Conservation (phyloP, 768 basidiomycete species). For the Leccinum broughii region DNA sequence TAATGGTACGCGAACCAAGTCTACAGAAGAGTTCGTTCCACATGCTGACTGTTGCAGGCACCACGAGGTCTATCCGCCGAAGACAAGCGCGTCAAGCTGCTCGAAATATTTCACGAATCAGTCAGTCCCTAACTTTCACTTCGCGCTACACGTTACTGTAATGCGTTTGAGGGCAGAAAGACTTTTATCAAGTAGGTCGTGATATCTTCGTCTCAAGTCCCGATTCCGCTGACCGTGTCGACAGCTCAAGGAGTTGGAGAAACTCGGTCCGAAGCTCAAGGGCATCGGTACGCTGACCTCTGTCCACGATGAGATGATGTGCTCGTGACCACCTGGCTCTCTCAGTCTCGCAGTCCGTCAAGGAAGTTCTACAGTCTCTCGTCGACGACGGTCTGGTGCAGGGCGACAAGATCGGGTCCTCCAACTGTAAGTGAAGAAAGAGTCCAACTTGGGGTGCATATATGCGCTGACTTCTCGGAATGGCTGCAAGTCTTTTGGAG, state of each 20-base stretch:
- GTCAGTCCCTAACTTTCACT: conserved; percentile 37
- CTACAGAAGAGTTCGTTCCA: background rate
- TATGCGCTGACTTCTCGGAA: conserved; percentile 22
- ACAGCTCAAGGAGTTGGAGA: conserved; percentile 91
- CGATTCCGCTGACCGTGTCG: background rate
- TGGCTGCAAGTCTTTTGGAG: conserved; percentile 81
- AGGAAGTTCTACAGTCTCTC: conserved; percentile 86
- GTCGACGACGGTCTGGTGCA: conserved; percentile 86
- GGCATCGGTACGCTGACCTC: conserved; percentile 68
- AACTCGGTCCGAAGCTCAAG: conserved; percentile 83
- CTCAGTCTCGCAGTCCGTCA: conserved; percentile 85
- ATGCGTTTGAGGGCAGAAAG: conserved; percentile 51
- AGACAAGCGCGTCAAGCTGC: conserved; percentile 84
- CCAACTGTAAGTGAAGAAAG: conserved; percentile 71
- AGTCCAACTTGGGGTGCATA: conserved; percentile 27
- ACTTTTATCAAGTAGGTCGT: conserved; percentile 67
- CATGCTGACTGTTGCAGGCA: conserved; percentile 44
- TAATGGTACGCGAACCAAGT: conserved; percentile 22
- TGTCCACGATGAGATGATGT: background rate
- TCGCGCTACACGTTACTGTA: conserved; percentile 1
- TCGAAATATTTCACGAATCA: conserved; percentile 94
- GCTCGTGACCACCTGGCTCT: background rate
- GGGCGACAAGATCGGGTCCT: conserved; percentile 90
- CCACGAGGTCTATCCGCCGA: conserved; percentile 85
- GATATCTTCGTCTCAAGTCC: background rate